Conservation (phyloP, 306 rosid genomes). For the Inga leiocalycina region DNA sequence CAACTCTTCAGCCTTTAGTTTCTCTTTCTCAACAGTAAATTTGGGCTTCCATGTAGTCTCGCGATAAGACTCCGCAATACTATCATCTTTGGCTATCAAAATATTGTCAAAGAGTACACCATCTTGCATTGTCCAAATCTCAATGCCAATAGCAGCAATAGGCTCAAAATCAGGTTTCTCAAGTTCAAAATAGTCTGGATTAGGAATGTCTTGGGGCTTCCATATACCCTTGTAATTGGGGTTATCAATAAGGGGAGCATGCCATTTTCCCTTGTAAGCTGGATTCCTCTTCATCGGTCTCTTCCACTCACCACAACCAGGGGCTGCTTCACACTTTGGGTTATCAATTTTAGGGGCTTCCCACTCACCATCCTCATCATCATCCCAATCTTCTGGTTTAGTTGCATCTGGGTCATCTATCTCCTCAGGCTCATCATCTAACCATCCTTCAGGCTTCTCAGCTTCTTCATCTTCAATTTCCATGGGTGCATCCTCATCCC, state of each 20-base stretch:
- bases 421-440: constrained; percentile 97
- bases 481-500: constrained; percentile 97
- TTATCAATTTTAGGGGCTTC: constrained; percentile 87
- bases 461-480: constrained; percentile 91
- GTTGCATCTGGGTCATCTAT: constrained; percentile 87
- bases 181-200: constrained; percentile 84
- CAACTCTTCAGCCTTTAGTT: constrained; percentile 71
- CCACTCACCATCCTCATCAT: constrained; percentile 95
- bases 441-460: constrained; percentile 97
- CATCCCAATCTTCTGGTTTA: constrained; percentile 97
- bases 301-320: constrained; percentile 96
- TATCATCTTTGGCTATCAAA: constrained; percentile 75
- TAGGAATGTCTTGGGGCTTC: constrained; percentile 89
- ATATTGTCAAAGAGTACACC: constrained; percentile 90
- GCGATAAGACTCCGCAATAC: constrained; percentile 71
- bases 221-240: constrained; percentile 91
- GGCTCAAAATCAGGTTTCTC: constrained; percentile 85
- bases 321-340: constrained; percentile 75
- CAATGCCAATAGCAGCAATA: constrained; percentile 89
- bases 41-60: constrained; percentile 89
- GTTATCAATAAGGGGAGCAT: constrained; percentile 82
- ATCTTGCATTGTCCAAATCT: constrained; percentile 99
- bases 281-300: constrained; percentile 92
- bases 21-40: constrained; percentile 76
- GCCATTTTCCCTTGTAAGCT: constrained; percentile 95